Conservation (phyloP, 2,329 filamentous ascomycete genomes). For the Hypoxylon sp. region DNA sequence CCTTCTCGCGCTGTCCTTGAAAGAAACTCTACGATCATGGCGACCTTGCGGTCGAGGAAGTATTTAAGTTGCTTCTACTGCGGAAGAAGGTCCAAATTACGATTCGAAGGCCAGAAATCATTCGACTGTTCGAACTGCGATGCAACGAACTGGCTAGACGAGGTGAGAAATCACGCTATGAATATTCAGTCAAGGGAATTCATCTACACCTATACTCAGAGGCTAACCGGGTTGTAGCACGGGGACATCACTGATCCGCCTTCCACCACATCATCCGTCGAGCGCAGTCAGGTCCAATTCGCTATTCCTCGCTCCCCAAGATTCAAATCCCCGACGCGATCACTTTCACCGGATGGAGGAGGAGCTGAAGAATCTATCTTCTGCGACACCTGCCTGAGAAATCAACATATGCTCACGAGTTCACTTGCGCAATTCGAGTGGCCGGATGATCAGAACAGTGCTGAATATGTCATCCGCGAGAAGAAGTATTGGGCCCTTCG, state of each 20-base stretch:
- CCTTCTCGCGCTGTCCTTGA: neutral
- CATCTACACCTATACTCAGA: too few relatives aligned
- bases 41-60: slow-evolving; percentile 50
- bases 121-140: slow-evolving; percentile 86
- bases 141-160: slow-evolving; percentile 88
- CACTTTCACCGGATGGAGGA: slow-evolving; percentile 53
- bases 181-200: slow-evolving; percentile 21
- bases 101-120: slow-evolving; percentile 69
- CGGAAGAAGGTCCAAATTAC: slow-evolving; percentile 73
- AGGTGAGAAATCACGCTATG: slow-evolving; percentile 66
- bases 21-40: slow-evolving; percentile 42
- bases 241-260: slow-evolving; percentile 93
- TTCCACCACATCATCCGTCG: slow-evolving; percentile 66
- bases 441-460: slow-evolving; percentile 72
- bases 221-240: slow-evolving; percentile 65
- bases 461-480: slow-evolving; percentile 77
- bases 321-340: slow-evolving; percentile 48
- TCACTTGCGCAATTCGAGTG: slow-evolving; percentile 85
- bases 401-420: slow-evolving; percentile 84
- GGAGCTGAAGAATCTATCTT: slow-evolving; percentile 60
- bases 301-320: slow-evolving; percentile 59
- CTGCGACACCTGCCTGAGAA: slow-evolving; percentile 86
- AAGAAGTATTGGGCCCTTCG: slow-evolving; percentile 78
- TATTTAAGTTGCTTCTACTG: slow-evolving; percentile 85
- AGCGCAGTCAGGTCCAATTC: slow-evolving; percentile 60